Percentiles rank a stretch among this genome's conserved stretches.
Conservation (phyloP, 2,329 filamentous ascomycete genomes). For the Nemania abortiva region DNA sequence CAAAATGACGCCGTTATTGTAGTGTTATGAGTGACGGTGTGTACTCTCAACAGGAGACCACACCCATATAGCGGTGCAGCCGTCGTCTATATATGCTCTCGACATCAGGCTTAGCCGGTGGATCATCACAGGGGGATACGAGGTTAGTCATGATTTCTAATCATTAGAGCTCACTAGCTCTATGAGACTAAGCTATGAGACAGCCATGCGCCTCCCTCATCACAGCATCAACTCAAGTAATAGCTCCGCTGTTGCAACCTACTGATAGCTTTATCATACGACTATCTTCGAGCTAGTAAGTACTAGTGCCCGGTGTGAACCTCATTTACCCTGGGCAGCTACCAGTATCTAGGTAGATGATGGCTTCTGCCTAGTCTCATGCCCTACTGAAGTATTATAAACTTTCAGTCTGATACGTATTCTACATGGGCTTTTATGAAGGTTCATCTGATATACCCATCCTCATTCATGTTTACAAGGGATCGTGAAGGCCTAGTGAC, state of each 20-base stretch:
- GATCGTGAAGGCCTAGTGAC: neutral
- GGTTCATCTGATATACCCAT: conserved; percentile 67
- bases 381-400: conserved; percentile 49
- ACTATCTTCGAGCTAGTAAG: neutral
- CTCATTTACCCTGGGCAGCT: neutral
- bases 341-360: neutral
- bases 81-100: neutral
- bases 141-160: conserved; percentile 3
- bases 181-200: conserved; percentile 13
- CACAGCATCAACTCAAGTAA: conserved; percentile 35
- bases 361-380: neutral
- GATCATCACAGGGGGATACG: neutral
- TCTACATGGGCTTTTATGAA: conserved; percentile 71
- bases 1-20: neutral
- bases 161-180: neutral
- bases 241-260: conserved; percentile 13
- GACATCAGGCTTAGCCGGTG: neutral
- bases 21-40: neutral
- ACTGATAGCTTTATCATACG: neutral
- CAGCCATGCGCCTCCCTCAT: conserved; percentile 21
- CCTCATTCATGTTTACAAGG: conserved; percentile 65
- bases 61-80: neutral
- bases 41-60: neutral
- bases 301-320: neutral
- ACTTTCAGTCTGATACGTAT: conserved; percentile 67